Percentiles rank a stretch among this genome's conserved stretches.
These are phyloP conservation scores for Candida freyschussii DNA, from an alignment of 1,139 yeast genomes.

Conservation along the genomic window DNA sequence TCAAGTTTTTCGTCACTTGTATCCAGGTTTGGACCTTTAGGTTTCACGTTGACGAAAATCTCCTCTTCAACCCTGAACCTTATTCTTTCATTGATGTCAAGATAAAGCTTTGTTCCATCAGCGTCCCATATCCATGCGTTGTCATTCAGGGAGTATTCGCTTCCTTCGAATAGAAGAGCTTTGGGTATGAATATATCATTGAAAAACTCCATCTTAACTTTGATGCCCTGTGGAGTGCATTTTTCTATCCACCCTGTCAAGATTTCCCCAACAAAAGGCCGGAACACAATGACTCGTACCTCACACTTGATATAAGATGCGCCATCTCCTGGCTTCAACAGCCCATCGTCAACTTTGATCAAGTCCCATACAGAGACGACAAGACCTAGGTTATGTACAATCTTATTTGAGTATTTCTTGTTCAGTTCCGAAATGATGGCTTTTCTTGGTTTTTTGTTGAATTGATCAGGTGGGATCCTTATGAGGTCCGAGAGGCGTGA, in stretches of 20 bases:
- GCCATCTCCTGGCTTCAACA: conserved; percentile 94
- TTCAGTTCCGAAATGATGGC: conserved; percentile 80
- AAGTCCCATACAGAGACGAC: conserved; percentile 84
- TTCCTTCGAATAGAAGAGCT: conserved; percentile 71
- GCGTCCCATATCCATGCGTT: conserved; percentile 93
- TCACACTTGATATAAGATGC: conserved; percentile 73
- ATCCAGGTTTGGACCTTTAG: conserved; percentile 58
- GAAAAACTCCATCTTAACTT: conserved; percentile 73
- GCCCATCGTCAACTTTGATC: conserved; percentile 75
- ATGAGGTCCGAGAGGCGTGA: conserved; percentile 77
- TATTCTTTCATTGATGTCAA: conserved; percentile 87
- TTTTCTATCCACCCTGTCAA: conserved; percentile 90
- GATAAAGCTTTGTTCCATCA: conserved; percentile 66
- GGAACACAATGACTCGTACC: conserved; percentile 76
- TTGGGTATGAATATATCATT: conserved; percentile 90
- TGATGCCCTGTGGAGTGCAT: conserved; percentile 82
- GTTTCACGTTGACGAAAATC: conserved; percentile 75
- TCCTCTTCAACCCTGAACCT: conserved; percentile 90
- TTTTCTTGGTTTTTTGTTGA: conserved; percentile 56
- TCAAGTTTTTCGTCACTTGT: conserved; percentile 33
- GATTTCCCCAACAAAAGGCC: conserved; percentile 94
- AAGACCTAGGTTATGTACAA: conserved; percentile 78
- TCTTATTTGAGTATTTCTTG: conserved; percentile 77
- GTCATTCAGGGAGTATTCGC: conserved; percentile 65
- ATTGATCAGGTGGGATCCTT: conserved; percentile 82